Percentiles rank a stretch among this genome's conserved stretches.
Evolutionary conservation across 305 asterid genomes (phyloP).

Genomic region (Solanum hybrid): DNA sequence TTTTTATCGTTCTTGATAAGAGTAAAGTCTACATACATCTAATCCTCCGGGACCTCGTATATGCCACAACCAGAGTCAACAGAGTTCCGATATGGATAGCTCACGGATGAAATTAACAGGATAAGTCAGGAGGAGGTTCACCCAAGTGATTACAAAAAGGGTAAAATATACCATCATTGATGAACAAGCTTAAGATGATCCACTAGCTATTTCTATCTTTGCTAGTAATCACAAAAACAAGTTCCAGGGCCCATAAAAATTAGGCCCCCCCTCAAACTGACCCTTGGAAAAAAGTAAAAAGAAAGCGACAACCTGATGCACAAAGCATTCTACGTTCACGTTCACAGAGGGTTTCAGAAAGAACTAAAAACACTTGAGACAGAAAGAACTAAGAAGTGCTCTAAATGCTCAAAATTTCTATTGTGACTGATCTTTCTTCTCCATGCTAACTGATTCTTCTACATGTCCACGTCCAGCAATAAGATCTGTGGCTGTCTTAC

Average conservation of each 20-base stretch:
- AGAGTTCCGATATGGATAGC: background rate
- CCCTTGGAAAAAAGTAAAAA: background rate
- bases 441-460: background rate
- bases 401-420: background rate
- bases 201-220: background rate
- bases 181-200: background rate
- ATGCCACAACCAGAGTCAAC: background rate
- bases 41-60: background rate
- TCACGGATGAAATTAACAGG: background rate
- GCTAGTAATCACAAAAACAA: background rate
- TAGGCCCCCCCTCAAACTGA: background rate
- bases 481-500: constrained; percentile 58
- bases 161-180: background rate
- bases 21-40: no score
- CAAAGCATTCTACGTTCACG: background rate
- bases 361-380: background rate
- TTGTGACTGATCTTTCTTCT: background rate
- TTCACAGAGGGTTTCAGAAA: background rate
- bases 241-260: background rate
- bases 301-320: background rate
- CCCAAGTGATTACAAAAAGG: background rate
- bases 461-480: constrained; percentile 25
- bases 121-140: background rate
- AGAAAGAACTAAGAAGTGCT: background rate
- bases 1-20: no score